Percentiles rank a stretch among this genome's conserved stretches.
Evolutionary conservation across 2,329 filamentous ascomycete genomes (phyloP).

Genomic region (Verticillium nubilum): DNA sequence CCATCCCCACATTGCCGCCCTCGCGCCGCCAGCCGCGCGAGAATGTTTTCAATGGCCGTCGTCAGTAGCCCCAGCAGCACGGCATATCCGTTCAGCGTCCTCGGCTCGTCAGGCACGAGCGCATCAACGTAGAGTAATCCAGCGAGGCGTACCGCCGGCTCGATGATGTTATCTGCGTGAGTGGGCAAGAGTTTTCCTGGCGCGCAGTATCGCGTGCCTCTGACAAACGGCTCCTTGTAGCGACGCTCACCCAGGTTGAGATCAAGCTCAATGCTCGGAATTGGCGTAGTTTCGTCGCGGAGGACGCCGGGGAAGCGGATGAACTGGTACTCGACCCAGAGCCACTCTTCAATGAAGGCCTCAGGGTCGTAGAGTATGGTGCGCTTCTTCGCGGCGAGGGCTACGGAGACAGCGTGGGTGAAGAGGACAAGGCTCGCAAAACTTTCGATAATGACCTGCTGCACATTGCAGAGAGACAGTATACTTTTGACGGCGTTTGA

Average conservation of each 20-base stretch:
- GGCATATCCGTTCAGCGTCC: conserved; percentile 23
- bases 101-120: conserved; percentile 23
- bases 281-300: conserved; percentile 7
- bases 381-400: conserved; percentile 7
- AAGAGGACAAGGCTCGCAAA: conserved; percentile 21
- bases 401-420: conserved; percentile 15
- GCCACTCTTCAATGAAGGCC: conserved; percentile 24
- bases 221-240: background rate
- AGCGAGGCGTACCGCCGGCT: conserved; percentile 21
- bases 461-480: conserved; percentile 17
- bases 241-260: background rate
- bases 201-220: background rate
- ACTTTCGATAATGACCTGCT: conserved; percentile 15
- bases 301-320: conserved; percentile 20
- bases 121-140: conserved; percentile 25
- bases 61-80: conserved; percentile 21
- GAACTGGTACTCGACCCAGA: conserved; percentile 21
- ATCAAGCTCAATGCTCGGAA: background rate
- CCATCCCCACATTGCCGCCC: background rate
- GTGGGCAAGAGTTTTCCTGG: background rate
- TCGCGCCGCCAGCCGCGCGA: background rate
- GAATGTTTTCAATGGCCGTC: conserved; percentile 13
- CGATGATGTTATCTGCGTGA: conserved; percentile 11
- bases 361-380: conserved; percentile 20
- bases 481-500: conserved; percentile 12